Conservation (phyloP, 2,329 filamentous ascomycete species). For the Epichloe aotearoae region DNA sequence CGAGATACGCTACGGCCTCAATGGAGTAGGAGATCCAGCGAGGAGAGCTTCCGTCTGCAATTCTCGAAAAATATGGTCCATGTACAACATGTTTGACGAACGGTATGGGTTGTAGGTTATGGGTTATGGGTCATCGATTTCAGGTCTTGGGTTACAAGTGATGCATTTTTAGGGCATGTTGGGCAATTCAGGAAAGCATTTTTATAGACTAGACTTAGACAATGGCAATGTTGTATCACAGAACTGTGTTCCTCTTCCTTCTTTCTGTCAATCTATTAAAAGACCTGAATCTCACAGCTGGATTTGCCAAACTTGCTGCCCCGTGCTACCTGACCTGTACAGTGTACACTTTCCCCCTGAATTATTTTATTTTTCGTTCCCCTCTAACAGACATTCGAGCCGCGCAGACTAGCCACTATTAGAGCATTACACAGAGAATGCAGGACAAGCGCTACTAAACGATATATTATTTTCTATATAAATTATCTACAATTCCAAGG, state of each 20-base stretch:
- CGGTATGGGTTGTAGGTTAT: not conserved
- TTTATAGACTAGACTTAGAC: constrained; percentile 1
- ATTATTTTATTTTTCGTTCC: too few relatives aligned
- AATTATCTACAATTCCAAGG: too few relatives aligned
- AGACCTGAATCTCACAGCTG: too few relatives aligned
- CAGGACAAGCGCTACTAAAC: too few relatives aligned
- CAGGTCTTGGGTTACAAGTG: not conserved
- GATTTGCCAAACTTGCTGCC: too few relatives aligned
- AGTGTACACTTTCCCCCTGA: too few relatives aligned
- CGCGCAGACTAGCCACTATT: too few relatives aligned
- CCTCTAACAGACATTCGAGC: too few relatives aligned
- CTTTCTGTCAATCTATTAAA: not conserved
- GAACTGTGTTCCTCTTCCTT: not conserved
- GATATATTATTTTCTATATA: too few relatives aligned
- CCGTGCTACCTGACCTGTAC: too few relatives aligned
- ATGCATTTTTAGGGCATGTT: not conserved
- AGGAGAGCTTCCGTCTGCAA: not conserved
- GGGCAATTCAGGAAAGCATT: not conserved
- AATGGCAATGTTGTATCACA: constrained; percentile 3
- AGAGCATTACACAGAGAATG: too few relatives aligned
- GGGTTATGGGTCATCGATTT: not conserved
- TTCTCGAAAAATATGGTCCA: not conserved
- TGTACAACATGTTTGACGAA: constrained; percentile 1
- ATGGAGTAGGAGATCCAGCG: not conserved
- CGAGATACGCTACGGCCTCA: not conserved